phyloP scores from a whole-genome alignment of 257 asterid genomes.

The Rubia yunnanensis region DNA sequence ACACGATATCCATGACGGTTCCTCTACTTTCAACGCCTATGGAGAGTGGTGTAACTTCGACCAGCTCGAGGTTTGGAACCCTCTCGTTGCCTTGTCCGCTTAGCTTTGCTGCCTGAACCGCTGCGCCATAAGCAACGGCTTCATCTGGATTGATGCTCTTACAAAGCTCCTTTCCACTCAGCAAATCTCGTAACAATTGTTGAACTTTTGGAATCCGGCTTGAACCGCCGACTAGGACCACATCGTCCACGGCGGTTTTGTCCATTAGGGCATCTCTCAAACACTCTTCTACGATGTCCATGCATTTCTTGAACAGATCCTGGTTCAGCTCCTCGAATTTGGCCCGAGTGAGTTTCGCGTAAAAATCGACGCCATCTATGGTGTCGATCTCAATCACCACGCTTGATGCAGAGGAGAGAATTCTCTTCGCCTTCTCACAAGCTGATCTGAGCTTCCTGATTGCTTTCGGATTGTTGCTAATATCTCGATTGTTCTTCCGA shows the following conservation, averaged over 20 bases:
- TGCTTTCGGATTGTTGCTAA: background rate
- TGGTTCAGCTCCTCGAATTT: conserved; percentile 1
- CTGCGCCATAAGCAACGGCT: background rate
- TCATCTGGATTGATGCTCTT: background rate
- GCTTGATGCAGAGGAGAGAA: background rate
- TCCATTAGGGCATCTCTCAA: background rate
- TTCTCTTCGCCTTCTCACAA: conserved; percentile 2
- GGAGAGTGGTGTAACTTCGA: background rate
- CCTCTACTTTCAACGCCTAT: background rate
- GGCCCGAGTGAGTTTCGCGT: background rate
- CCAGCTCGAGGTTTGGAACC: background rate
- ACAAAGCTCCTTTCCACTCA: background rate
- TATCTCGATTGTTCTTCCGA: background rate
- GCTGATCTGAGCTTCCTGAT: background rate
- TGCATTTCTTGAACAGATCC: background rate
- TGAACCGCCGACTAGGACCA: background rate
- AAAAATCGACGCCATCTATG: background rate
- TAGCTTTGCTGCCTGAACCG: background rate
- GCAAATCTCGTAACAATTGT: background rate
- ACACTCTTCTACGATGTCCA: background rate
- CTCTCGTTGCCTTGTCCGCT: background rate
- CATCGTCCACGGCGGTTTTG: background rate
- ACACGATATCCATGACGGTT: background rate
- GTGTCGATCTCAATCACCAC: background rate
- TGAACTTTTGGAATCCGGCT: background rate